Conservation (phyloP, 495 filamentous ascomycete species). For the Beverwykella pulmonaria region DNA sequence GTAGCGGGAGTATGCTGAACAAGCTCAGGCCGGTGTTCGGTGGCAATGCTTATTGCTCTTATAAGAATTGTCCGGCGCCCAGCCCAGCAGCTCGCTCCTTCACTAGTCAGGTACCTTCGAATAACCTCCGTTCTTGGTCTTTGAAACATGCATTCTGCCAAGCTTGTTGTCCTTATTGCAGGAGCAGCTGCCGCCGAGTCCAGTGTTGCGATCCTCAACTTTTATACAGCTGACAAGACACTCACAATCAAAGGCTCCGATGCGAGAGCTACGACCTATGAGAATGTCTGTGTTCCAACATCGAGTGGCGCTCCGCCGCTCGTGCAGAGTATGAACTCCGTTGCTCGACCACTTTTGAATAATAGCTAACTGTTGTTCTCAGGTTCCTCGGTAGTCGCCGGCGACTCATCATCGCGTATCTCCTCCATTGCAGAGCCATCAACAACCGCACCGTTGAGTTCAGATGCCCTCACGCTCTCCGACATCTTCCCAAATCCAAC, state of each 20-base stretch:
- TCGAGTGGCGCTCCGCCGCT: not conserved
- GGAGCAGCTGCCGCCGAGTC: constrained; percentile 9
- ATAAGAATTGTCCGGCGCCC: not conserved
- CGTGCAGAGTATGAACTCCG: not conserved
- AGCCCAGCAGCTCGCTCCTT: not conserved
- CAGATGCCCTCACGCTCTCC: not conserved
- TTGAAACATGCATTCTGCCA: not conserved
- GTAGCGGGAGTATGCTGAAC: not conserved
- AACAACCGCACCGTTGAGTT: not conserved
- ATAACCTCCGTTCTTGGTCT: not conserved
- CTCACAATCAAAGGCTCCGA: constrained; percentile 18
- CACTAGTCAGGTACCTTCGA: not conserved
- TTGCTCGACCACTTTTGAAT: too few species aligned
- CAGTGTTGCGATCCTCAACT: not conserved
- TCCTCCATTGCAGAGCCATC: not conserved
- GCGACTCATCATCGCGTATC: not conserved
- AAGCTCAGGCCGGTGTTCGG: not conserved
- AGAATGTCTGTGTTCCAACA: constrained; percentile 1
- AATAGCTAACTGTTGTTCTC: too few species aligned
- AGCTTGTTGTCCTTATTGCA: not conserved
- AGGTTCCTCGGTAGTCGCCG: not conserved
- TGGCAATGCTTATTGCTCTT: not conserved
- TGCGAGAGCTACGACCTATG: constrained; percentile 4
- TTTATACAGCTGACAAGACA: not conserved
- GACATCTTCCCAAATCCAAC: not conserved